Percentiles rank a stretch among this genome's conserved stretches.
These are phyloP conservation scores for Eucalyptus leucophloia DNA, from an alignment of 345 rosid genomes.

Conservation along the genomic window DNA sequence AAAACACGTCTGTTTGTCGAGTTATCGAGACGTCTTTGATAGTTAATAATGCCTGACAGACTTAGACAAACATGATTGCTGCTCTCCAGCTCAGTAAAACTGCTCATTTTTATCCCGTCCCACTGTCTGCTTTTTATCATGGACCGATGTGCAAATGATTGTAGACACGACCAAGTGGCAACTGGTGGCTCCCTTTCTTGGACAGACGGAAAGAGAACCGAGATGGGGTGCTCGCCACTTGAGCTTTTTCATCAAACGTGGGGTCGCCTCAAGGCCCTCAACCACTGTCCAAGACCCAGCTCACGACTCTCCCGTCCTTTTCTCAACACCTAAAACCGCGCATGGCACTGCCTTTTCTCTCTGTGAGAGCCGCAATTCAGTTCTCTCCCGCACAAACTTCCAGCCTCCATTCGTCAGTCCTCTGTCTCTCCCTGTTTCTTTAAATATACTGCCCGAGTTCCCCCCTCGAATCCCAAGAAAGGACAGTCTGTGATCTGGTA, in stretches of 20 bases:
- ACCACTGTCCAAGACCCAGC: not conserved
- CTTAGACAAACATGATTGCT: no score
- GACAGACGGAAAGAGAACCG: not conserved
- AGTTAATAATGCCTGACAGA: no score
- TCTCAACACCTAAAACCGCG: not conserved
- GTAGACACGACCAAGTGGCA: not conserved
- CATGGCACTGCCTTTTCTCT: not conserved
- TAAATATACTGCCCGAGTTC: not conserved
- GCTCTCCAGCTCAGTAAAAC: no score
- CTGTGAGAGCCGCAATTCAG: not conserved
- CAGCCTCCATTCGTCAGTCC: not conserved
- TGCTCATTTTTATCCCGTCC: no score
- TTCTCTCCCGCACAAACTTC: not conserved
- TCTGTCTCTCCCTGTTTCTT: not conserved
- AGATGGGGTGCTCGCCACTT: not conserved
- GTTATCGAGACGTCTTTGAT: not conserved
- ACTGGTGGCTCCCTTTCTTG: not conserved
- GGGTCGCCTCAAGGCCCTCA: not conserved
- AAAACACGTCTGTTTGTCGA: not conserved
- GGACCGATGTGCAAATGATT: not conserved
- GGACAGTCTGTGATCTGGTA: not conserved
- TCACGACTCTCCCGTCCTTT: not conserved
- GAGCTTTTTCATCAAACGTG: not conserved
- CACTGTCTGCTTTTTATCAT: not conserved
- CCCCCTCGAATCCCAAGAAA: not conserved